These are phyloP conservation scores for Dacryopinax spathularia DNA, from an alignment of 768 basidiomycete genomes.

Conservation along the genomic window DNA sequence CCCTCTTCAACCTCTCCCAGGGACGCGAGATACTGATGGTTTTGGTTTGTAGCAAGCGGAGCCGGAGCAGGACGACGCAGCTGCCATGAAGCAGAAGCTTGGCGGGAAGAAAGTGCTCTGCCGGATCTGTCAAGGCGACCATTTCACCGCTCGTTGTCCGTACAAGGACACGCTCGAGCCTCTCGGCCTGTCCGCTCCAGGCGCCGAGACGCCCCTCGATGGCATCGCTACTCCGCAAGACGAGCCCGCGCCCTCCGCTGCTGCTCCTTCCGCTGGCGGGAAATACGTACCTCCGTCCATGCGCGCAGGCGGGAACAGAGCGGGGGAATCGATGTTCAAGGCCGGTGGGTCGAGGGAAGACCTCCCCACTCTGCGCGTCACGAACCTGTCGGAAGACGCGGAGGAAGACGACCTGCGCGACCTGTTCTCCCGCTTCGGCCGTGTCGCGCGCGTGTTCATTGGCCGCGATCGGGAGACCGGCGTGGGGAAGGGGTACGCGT, in stretches of 20 bases:
- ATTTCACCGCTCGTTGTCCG: conserved; percentile 97
- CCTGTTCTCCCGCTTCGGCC: conserved; percentile 73
- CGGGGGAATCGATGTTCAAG: conserved; percentile 66
- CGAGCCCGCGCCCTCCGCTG: conserved; percentile 27
- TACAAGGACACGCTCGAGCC: conserved; percentile 87
- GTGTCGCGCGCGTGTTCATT: conserved; percentile 80
- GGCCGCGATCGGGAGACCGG: conserved; percentile 91
- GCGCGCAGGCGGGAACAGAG: conserved; percentile 50
- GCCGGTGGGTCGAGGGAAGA: conserved; percentile 58
- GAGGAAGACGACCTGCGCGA: conserved; percentile 88
- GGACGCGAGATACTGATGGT: no score
- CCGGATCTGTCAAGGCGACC: conserved; percentile 88
- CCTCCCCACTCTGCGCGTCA: conserved; percentile 89
- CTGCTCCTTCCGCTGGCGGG: conserved; percentile 35
- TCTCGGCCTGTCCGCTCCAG: conserved; percentile 32
- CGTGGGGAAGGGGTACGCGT: conserved; percentile 90
- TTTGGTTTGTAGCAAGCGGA: conserved; percentile 38
- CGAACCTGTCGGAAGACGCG: conserved; percentile 91
- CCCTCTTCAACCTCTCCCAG: background rate
- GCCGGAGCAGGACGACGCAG: conserved; percentile 49
- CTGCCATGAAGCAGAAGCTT: conserved; percentile 49
- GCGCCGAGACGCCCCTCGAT: conserved; percentile 12
- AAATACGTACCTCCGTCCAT: conserved; percentile 94
- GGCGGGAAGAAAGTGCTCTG: conserved; percentile 66
- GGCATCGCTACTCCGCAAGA: conserved; percentile 16